Evolutionary conservation across 2,329 filamentous ascomycete genomes (phyloP), one percentile per base, ranked within the genome.

Genomic region (Phialophora tarda): DNA sequence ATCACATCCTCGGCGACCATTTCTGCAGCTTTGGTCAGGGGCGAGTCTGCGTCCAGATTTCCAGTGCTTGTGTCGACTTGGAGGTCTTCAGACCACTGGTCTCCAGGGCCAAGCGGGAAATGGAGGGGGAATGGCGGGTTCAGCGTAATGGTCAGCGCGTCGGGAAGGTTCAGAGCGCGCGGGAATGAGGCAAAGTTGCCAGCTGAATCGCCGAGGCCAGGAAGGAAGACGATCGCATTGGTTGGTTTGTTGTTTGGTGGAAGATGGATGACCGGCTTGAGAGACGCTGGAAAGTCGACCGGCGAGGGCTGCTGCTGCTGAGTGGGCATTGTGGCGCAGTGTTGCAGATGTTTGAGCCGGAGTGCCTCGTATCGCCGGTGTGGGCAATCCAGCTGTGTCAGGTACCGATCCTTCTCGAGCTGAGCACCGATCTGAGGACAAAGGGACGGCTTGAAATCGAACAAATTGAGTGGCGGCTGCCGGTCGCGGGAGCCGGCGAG

Each of bases 151-250:
- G 88, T 88, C 64, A 89, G 85, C 60, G 93, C 93, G 74, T 93
- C 91, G 0, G 92, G 92, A 2, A 96, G 86, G 67, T 85, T 82
- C 67, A 96, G 79, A 71, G 86, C 87, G 64, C 82, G 82, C 23
- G 88, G 91, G 68, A 96, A 90, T 53, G 80, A 79, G 66, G 86
- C 84, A 77, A 95, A 96, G 41, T 90, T 83, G 2, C 76, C 74
- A 66, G 91, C 85, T 38, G 85, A 87, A 79, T 96, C 93, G 69
- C 93, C 93, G 12, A 96, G 85, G 70, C 92, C 92, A 78, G 96
- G 93, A 65, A 96, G 87, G 59, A 96, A 85, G 74, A 96, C 80
- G 68, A 96, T 86, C 71, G 96, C 83, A 34, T 71, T 71, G 62
- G 66, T 69, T n/a, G 67, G 61, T 71, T 84, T 79, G 54, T 85